phyloP scores from a whole-genome alignment of 345 rosid species.

The Anacardium occidentale region DNA sequence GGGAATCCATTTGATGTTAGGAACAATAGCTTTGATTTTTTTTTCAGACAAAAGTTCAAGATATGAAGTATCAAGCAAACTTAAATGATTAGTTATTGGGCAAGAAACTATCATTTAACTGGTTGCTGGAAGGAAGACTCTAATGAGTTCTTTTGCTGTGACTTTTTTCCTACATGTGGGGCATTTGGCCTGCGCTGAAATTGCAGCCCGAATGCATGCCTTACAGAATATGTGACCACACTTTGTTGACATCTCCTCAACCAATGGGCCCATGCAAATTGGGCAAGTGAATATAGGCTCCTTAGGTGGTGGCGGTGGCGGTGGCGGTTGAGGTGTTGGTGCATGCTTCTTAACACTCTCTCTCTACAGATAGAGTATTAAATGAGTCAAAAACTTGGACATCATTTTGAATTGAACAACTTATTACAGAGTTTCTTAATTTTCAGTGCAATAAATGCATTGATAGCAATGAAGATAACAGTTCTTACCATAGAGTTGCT shows the following conservation, averaged over 20 bases:
- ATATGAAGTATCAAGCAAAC: constrained; percentile 4
- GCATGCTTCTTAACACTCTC: constrained; percentile 24
- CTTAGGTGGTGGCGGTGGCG: constrained; percentile 57
- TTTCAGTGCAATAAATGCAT: background rate
- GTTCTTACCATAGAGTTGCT: constrained; percentile 37
- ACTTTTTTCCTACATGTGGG: constrained; percentile 88
- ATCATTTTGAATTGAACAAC: background rate
- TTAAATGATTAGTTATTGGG: constrained; percentile 28
- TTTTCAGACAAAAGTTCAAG: too few species aligned
- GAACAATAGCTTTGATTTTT: background rate
- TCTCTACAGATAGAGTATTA: constrained; percentile 29
- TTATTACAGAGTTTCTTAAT: background rate
- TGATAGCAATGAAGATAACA: background rate
- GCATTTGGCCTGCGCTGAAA: constrained; percentile 61
- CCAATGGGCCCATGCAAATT: constrained; percentile 77
- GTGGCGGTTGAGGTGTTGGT: constrained; percentile 32
- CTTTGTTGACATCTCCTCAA: constrained; percentile 74
- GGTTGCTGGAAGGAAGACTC: constrained; percentile 87
- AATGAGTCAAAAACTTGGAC: constrained; percentile 8
- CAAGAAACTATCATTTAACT: too few species aligned
- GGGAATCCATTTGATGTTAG: background rate
- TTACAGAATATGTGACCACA: constrained; percentile 98
- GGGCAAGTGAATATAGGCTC: constrained; percentile 85
- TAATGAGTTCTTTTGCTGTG: constrained; percentile 56
- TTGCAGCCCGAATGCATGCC: constrained; percentile 61